Base-by-base conservation (phyloP, 331 rosid genomes). In the Ulmus americana region DNA sequence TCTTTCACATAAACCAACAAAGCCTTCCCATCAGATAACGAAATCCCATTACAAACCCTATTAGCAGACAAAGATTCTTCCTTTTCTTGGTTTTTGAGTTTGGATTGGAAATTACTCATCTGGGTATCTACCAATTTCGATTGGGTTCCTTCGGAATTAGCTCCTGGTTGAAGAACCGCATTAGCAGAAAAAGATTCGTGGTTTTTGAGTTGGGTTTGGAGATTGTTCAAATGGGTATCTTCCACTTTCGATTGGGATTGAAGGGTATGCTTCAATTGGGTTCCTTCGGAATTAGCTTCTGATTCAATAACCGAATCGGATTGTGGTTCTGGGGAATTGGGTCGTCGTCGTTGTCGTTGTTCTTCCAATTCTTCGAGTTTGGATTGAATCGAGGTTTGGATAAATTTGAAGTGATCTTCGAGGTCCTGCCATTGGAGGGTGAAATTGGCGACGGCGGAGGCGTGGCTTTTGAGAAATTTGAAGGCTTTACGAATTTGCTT, bases 351-450 rank as follows among this genome's bases (percentile, higher is more conserved):
- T 38, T 11, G 53, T 8, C 41, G n/a, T 8, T 18, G 57, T 7
- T 44, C 42, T 39, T 50, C 68, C 7, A 75, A 42, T 16, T 50
- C 61, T 47, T 68, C 9, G 42, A 64, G 65, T 45, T 56, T 65
- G 55, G 78, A 35, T 43, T 71, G 74, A 13, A 79, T 71, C 8
- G 73, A 62, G 5, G 47, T 40, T 69, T 63, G 42, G 69, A 79
- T 67, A 65, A 46, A 71, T 56, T 39, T 39, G 49, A 75, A 62
- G 75, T 79, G 70, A 12, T 76, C 81, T 43, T 69, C 76, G 38
- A 80, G 75, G 52, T 72, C 81, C 67, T 80, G 84, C 81, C 81
- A 72, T 49, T 72, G 76, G 74, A 80, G 81, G 55, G 79, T 68
- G 52, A 76, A 76, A 47, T 71, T 64, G 79, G 84, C 79, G 13